Evolutionary conservation across 768 basidiomycete species (phyloP).

Genomic region (Crassisporium funariophilum): DNA sequence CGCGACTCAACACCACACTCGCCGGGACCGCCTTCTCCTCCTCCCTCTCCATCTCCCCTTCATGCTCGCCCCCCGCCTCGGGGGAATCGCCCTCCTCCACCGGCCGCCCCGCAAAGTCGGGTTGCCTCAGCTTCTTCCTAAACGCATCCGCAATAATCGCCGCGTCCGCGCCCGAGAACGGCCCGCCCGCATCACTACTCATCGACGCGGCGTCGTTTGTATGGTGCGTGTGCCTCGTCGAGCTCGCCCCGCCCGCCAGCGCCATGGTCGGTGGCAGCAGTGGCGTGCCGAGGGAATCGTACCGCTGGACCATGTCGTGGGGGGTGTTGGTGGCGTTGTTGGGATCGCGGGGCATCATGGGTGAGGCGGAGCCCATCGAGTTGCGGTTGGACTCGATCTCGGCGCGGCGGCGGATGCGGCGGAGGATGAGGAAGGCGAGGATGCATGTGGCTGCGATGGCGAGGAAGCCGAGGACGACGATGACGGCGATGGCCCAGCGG

Average conservation of each 20-base stretch:
- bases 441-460: conserved; percentile 72
- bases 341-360: conserved; percentile 73
- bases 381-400: conserved; percentile 55
- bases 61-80: conserved; percentile 28
- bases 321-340: conserved; percentile 28
- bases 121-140: conserved; percentile 83
- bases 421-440: conserved; percentile 72
- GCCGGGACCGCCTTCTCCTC: too few species aligned
- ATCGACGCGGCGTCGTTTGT: conserved; percentile 76
- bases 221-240: conserved; percentile 28
- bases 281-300: conserved; percentile 30
- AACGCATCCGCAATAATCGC: conserved; percentile 94
- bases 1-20: conserved; percentile 58
- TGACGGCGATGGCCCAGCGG: conserved; percentile 90
- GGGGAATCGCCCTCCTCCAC: conserved; percentile 74
- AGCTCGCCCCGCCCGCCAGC: conserved; percentile 25
- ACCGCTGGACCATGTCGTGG: conserved; percentile 21
- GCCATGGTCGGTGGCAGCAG: conserved; percentile 31
- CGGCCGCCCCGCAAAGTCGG: conserved; percentile 74
- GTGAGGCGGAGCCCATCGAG: conserved; percentile 78
- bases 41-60: conserved; percentile 4
- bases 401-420: conserved; percentile 60
- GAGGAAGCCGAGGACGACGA: conserved; percentile 82
- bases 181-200: conserved; percentile 68
- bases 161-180: conserved; percentile 83